A percentile compares a stretch with the other conserved stretches of the same genome.
These are phyloP conservation scores for Aspergillus sclerotiicarbonarius DNA, from an alignment of 495 filamentous ascomycete genomes.

Conservation along the genomic window DNA sequence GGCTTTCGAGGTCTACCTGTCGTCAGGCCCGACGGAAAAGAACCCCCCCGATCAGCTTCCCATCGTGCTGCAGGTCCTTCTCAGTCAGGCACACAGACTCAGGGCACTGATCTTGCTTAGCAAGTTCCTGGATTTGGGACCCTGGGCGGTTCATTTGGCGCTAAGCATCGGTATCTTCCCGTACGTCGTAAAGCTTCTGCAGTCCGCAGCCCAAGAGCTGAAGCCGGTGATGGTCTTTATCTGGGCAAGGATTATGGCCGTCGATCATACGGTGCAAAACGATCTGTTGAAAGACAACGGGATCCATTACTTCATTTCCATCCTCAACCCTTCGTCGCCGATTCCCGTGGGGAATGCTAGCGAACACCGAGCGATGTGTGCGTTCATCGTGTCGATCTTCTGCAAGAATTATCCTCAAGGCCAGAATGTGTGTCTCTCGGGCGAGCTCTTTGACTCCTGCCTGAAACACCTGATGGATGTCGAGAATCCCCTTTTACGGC, in stretches of 20 bases:
- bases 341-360: slow-evolving; percentile 80
- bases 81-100: slow-evolving; percentile 94
- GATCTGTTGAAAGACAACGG: slow-evolving; percentile 95
- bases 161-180: slow-evolving; percentile 98
- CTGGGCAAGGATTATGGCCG: slow-evolving; percentile 94
- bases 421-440: slow-evolving; percentile 79
- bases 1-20: slow-evolving; percentile 96
- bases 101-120: slow-evolving; percentile 88
- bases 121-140: slow-evolving; percentile 90
- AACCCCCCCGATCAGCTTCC: slow-evolving; percentile 91
- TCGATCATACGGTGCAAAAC: slow-evolving; percentile 86
- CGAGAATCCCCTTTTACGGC: slow-evolving; percentile 83
- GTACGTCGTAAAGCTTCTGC: slow-evolving; percentile 92
- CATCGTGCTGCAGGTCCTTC: slow-evolving; percentile 90
- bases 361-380: slow-evolving; percentile 98
- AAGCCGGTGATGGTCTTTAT: slow-evolving; percentile 99
- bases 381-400: slow-evolving; percentile 94
- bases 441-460: slow-evolving; percentile 80
- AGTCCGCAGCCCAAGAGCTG: slow-evolving; percentile 89
- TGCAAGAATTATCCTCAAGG: slow-evolving; percentile 91
- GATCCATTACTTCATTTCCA: slow-evolving; percentile 91
- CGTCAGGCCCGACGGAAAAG: slow-evolving; percentile 77
- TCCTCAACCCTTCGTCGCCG: slow-evolving; percentile 78
- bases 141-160: slow-evolving; percentile 96
- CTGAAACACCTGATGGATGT: slow-evolving; percentile 76